phyloP scores from a whole-genome alignment of 108 stramenopile species.

The Pseudonitzschia delicatissima region DNA sequence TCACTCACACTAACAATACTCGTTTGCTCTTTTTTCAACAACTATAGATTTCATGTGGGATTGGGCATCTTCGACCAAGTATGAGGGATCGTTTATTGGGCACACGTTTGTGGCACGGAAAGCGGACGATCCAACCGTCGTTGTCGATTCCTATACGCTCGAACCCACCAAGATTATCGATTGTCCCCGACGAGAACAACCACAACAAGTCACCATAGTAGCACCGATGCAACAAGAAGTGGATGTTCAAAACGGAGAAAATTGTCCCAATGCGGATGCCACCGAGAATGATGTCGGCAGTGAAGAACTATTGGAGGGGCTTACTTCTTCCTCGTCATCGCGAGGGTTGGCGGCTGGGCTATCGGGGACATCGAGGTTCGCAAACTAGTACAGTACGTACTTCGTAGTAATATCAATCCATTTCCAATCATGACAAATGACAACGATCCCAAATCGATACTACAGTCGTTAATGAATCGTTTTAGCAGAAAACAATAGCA shows the following conservation, averaged over 20 bases:
- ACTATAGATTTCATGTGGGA: constrained; percentile 29
- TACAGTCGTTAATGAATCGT: too few species aligned
- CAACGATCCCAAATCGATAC: too few species aligned
- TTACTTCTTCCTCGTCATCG: too few species aligned
- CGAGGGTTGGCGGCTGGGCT: too few species aligned
- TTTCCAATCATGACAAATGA: too few species aligned
- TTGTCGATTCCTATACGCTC: constrained; percentile 34
- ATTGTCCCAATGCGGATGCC: background rate
- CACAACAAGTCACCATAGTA: too few species aligned
- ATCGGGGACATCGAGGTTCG: too few species aligned
- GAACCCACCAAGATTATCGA: constrained; percentile 40
- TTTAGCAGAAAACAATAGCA: too few species aligned
- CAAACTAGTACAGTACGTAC: too few species aligned
- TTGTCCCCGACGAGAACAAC: too few species aligned
- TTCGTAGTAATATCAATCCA: too few species aligned
- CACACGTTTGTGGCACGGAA: constrained; percentile 47
- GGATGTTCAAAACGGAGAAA: background rate
- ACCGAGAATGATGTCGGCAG: background rate
- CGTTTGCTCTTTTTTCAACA: background rate
- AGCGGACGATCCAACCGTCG: constrained; percentile 29
- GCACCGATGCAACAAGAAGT: background rate
- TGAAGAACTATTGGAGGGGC: too few species aligned
- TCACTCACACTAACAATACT: background rate
- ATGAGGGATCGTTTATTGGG: constrained; percentile 42
- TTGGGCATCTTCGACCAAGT: constrained; percentile 47